A percentile compares a stretch with the other conserved stretches of the same genome.
phyloP scores from a whole-genome alignment of 2,329 filamentous ascomycete species.

The Ceratocystis harringtonii region DNA sequence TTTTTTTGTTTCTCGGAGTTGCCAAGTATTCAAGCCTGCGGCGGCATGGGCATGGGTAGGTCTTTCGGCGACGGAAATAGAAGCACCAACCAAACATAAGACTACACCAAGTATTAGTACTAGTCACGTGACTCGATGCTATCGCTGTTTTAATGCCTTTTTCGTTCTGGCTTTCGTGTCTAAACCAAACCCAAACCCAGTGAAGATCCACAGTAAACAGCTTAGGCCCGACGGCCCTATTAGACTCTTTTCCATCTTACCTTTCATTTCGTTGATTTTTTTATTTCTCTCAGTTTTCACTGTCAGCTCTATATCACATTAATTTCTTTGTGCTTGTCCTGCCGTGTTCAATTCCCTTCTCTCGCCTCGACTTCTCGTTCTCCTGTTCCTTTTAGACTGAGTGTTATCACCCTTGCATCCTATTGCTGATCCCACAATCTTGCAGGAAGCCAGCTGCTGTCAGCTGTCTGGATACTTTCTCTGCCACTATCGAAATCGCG shows the following conservation, averaged over 20 bases:
- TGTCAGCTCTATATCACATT: no score
- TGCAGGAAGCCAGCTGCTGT: neutral
- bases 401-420: neutral
- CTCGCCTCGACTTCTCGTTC: neutral
- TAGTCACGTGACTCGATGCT: neutral
- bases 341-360: neutral
- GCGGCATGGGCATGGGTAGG: neutral
- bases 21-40: neutral
- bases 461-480: neutral
- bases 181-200: neutral
- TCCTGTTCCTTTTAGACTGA: neutral
- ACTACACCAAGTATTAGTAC: neutral
- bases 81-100: neutral
- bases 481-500: constrained; percentile 1
- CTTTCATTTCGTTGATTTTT: neutral
- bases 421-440: neutral
- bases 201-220: neutral
- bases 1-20: neutral
- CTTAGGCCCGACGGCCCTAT: neutral
- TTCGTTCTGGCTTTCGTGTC: constrained; percentile 11
- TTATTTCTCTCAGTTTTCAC: neutral
- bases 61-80: neutral
- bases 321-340: neutral
- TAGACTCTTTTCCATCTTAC: neutral
- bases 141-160: neutral